Evolutionary conservation across 1,284 basidiomycete species (phyloP).

Genomic region (Apiotrichum gracile): DNA sequence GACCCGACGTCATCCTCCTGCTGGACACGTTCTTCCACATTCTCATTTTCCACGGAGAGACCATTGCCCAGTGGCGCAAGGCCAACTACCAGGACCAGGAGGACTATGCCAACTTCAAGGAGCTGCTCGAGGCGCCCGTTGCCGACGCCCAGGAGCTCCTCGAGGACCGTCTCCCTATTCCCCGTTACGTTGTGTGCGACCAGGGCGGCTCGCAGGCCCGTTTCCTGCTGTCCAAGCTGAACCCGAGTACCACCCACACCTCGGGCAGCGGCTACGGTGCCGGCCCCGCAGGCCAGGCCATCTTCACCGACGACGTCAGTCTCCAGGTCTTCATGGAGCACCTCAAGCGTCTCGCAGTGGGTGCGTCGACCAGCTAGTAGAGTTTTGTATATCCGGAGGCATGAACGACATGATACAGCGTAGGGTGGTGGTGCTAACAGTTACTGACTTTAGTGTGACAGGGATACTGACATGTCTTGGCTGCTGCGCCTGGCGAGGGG

Average conservation of each 20-base stretch:
- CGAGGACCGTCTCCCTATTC: slow-evolving; percentile 91
- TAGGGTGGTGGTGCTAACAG: not conserved
- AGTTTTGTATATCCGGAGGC: slow-evolving; percentile 2
- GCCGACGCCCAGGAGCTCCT: slow-evolving; percentile 77
- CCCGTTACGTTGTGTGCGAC: slow-evolving; percentile 96
- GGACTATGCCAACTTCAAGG: slow-evolving; percentile 97
- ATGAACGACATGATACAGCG: slow-evolving; percentile 1
- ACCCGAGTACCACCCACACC: slow-evolving; percentile 98
- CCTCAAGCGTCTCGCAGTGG: slow-evolving; percentile 66
- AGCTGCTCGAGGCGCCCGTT: slow-evolving; percentile 78
- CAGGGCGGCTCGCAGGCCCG: slow-evolving; percentile 96
- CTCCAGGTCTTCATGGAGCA: slow-evolving; percentile 96
- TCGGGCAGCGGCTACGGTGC: slow-evolving; percentile 71
- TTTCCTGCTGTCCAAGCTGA: slow-evolving; percentile 92
- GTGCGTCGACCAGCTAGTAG: slow-evolving; percentile 40
- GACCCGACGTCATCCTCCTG: slow-evolving; percentile 92
- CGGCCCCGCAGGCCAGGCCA: slow-evolving; percentile 73
- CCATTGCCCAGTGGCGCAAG: slow-evolving; percentile 95
- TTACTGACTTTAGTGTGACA: not conserved
- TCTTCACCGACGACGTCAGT: slow-evolving; percentile 98
- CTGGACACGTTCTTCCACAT: slow-evolving; percentile 99
- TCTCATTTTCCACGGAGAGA: slow-evolving; percentile 98
- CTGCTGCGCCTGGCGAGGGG: not conserved
- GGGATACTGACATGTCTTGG: not conserved
- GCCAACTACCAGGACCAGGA: slow-evolving; percentile 99